Conservation (phyloP, 1,284 basidiomycete genomes). For the Naganishia sp. region DNA sequence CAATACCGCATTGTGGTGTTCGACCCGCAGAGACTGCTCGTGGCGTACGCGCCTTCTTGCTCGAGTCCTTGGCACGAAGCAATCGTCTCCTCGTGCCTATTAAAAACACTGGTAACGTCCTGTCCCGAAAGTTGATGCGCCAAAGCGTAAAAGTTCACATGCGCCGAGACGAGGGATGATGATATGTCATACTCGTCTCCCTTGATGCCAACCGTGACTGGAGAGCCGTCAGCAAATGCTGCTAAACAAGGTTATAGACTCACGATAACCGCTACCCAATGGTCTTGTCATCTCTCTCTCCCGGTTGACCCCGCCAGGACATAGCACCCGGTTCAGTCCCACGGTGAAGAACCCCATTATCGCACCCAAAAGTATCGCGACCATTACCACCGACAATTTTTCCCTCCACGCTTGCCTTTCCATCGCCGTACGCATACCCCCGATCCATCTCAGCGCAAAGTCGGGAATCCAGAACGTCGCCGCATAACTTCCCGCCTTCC, state of each 20-base stretch:
- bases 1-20: slow-evolving; percentile 56
- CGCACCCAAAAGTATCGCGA: slow-evolving; percentile 75
- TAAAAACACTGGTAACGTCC: slow-evolving; percentile 85
- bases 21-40: slow-evolving; percentile 67
- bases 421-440: slow-evolving; percentile 66
- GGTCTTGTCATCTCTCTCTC: slow-evolving; percentile 38
- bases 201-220: slow-evolving; percentile 71
- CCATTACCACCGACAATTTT: slow-evolving; percentile 89
- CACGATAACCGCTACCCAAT: slow-evolving; percentile 45
- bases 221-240: not conserved
- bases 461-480: slow-evolving; percentile 25
- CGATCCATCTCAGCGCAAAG: slow-evolving; percentile 3
- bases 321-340: slow-evolving; percentile 88
- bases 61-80: slow-evolving; percentile 63
- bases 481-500: slow-evolving; percentile 14
- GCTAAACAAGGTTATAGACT: slow-evolving; percentile 29
- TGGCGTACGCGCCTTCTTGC: slow-evolving; percentile 65
- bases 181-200: slow-evolving; percentile 79
- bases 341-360: slow-evolving; percentile 90
- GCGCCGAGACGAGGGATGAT: slow-evolving; percentile 59
- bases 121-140: slow-evolving; percentile 66
- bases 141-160: slow-evolving; percentile 65
- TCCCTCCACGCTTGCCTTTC: slow-evolving; percentile 94
- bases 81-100: slow-evolving; percentile 56
- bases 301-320: slow-evolving; percentile 61